Conservation (phyloP, 148 eudicot species). For the Vaccinium myrtillus region DNA sequence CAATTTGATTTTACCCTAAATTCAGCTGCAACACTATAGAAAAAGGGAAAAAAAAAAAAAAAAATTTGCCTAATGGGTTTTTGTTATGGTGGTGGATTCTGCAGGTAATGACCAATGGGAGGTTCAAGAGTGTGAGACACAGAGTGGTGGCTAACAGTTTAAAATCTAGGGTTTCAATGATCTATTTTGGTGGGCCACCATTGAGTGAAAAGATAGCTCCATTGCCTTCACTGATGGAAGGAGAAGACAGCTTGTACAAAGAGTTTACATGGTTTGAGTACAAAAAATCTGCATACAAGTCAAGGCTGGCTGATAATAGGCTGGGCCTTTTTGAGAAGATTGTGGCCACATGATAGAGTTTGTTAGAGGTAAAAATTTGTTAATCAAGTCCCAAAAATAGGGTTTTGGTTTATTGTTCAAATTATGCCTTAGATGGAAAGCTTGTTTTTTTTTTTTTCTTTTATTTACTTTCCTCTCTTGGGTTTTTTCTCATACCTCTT, state of each 20-base stretch:
- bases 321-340: conserved; percentile 48
- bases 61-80: background rate
- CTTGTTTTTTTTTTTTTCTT: background rate
- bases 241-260: conserved; percentile 52
- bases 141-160: conserved; percentile 44
- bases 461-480: background rate
- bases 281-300: conserved; percentile 51
- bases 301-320: conserved; percentile 46
- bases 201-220: conserved; percentile 56
- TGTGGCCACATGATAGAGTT: conserved; percentile 20
- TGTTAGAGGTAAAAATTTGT: background rate
- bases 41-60: background rate
- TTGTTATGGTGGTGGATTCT: background rate
- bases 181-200: conserved; percentile 61
- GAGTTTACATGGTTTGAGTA: conserved; percentile 64
- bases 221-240: conserved; percentile 44
- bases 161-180: conserved; percentile 59
- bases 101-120: conserved; percentile 64
- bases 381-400: background rate
- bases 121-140: conserved; percentile 53
- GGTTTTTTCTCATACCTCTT: background rate
- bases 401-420: background rate
- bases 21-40: background rate
- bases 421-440: background rate
- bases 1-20: background rate